Conservation (phyloP, 2,329 filamentous ascomycete species). For the Ilyonectria robusta region DNA sequence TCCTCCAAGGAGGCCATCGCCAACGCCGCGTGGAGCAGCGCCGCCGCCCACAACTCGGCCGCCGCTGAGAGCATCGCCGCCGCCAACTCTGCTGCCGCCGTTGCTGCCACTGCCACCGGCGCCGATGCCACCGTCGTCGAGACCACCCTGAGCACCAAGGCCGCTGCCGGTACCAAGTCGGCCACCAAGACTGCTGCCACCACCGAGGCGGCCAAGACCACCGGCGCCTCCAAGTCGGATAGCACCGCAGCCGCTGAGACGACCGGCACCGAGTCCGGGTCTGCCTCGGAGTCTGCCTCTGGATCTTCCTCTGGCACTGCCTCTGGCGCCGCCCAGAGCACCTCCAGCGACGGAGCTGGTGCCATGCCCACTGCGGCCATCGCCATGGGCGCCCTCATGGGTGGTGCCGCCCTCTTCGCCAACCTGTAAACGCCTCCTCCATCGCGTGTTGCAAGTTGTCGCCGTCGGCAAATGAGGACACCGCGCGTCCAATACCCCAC, state of each 20-base stretch:
- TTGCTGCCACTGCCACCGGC: background rate
- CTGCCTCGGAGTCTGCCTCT: background rate
- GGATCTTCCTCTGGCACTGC: background rate
- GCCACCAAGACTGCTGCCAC: too few relatives aligned
- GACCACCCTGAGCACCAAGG: background rate
- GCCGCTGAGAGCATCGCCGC: background rate
- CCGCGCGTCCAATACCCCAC: background rate
- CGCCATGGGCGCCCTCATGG: background rate
- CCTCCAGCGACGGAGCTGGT: background rate
- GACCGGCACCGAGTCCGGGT: background rate
- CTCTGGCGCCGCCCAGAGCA: background rate
- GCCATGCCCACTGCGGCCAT: background rate
- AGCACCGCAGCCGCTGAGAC: background rate
- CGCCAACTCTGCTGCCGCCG: background rate
- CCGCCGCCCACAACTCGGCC: background rate
- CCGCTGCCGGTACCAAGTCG: background rate
- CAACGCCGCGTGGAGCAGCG: background rate
- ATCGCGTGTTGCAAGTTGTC: background rate
- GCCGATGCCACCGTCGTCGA: background rate
- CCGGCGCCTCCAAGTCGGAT: background rate
- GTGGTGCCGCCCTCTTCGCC: background rate
- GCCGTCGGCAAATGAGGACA: background rate
- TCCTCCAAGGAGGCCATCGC: background rate
- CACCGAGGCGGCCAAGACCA: background rate
- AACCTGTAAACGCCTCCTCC: background rate